Conservation (phyloP, 2,329 filamentous ascomycete genomes). For the Microsporum canis region DNA sequence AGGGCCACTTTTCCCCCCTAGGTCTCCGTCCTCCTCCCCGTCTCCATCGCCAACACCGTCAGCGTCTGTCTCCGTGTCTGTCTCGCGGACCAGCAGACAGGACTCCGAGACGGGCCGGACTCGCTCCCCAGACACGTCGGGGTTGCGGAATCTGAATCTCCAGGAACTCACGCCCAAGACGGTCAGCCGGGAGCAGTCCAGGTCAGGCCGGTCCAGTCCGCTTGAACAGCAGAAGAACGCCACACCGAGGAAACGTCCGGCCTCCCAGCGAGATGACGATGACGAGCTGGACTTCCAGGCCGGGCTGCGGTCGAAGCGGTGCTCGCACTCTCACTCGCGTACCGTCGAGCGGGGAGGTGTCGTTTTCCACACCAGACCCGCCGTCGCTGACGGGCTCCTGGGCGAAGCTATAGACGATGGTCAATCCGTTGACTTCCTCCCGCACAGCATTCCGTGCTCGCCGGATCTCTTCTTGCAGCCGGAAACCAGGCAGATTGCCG, state of each 20-base stretch:
- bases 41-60: not conserved
- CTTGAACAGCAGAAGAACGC: not conserved
- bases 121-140: not conserved
- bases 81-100: not conserved
- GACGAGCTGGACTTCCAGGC: not conserved
- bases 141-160: not conserved
- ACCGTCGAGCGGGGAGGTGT: not conserved
- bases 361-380: not conserved
- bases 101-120: not conserved
- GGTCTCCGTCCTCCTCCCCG: not conserved
- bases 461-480: constrained; percentile 35
- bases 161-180: not conserved
- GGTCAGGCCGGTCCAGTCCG: not conserved
- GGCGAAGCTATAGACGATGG: not conserved
- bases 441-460: not conserved
- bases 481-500: constrained; percentile 57
- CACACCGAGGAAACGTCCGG: not conserved
- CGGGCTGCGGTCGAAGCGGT: not conserved
- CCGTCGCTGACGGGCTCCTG: not conserved
- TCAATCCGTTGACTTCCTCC: not conserved
- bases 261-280: not conserved
- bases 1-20: not conserved
- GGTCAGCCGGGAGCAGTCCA: not conserved
- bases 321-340: not conserved
- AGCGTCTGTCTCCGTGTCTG: not conserved